These are phyloP conservation scores for Kwoniella pini DNA, from an alignment of 768 basidiomycete genomes.

Conservation along the genomic window DNA sequence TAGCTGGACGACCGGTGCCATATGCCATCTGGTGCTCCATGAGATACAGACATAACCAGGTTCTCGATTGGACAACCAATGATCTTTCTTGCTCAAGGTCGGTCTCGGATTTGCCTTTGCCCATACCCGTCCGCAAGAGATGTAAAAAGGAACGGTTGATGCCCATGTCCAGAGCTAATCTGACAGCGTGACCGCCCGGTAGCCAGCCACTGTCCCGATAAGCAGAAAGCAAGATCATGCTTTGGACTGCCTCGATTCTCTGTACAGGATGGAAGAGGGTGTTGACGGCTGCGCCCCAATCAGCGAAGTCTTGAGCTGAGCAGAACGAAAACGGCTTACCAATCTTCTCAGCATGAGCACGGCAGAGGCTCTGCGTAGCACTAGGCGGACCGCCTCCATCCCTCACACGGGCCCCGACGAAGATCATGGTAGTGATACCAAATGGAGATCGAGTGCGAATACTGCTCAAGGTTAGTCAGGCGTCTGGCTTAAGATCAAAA, in stretches of 20 bases:
- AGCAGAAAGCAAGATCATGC: slow-evolving; percentile 89
- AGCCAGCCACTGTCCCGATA: slow-evolving; percentile 98
- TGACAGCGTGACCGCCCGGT: slow-evolving; percentile 88
- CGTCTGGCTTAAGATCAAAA: too few relatives aligned
- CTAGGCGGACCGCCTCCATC: slow-evolving; percentile 82
- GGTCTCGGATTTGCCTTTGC: slow-evolving; percentile 63
- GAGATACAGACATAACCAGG: slow-evolving; percentile 90
- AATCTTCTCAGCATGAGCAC: slow-evolving; percentile 74
- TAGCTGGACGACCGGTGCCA: slow-evolving; percentile 89
- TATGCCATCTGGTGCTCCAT: slow-evolving; percentile 96
- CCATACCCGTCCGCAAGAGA: slow-evolving; percentile 71
- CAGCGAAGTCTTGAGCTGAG: neutral
- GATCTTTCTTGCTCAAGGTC: slow-evolving; percentile 68
- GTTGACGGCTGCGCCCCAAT: slow-evolving; percentile 60
- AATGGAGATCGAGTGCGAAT: slow-evolving; percentile 88
- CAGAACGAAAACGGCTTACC: slow-evolving; percentile 8
- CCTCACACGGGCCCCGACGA: slow-evolving; percentile 85
- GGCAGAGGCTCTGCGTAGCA: slow-evolving; percentile 69
- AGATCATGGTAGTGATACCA: slow-evolving; percentile 87
- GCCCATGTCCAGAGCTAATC: slow-evolving; percentile 92
- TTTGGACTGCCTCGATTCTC: slow-evolving; percentile 83
- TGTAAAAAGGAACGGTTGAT: slow-evolving; percentile 91
- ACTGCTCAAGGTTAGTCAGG: slow-evolving; percentile 14
- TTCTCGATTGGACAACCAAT: slow-evolving; percentile 76
- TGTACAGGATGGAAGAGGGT: slow-evolving; percentile 81